phyloP scores from a whole-genome alignment of 768 basidiomycete species.

The Amanita inopinata region DNA sequence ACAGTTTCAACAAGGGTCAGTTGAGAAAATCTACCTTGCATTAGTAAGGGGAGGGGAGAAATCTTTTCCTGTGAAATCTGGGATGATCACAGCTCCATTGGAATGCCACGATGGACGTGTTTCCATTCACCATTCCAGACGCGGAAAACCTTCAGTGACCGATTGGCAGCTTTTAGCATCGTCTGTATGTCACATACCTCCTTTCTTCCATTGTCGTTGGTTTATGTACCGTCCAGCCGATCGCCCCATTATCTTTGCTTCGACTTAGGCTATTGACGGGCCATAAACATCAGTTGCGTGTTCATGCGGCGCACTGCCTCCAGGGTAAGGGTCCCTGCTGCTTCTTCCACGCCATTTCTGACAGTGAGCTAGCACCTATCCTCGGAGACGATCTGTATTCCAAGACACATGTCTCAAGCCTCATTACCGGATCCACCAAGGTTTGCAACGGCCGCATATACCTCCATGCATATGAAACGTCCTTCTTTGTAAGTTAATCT shows the following conservation, averaged over 20 bases:
- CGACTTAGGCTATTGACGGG: conserved; percentile 50
- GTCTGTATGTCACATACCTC: conserved; percentile 34
- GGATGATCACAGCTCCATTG: conserved; percentile 35
- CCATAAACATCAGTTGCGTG: conserved; percentile 62
- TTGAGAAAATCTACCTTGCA: conserved; percentile 56
- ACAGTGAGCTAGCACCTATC: conserved; percentile 42
- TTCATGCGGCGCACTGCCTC: conserved; percentile 46
- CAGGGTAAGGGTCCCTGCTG: conserved; percentile 25
- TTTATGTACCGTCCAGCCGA: conserved; percentile 18
- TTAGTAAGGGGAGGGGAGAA: conserved; percentile 44
- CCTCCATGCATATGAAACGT: conserved; percentile 50
- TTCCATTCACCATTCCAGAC: conserved; percentile 20
- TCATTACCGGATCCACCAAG: conserved; percentile 16
- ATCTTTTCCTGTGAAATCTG: conserved; percentile 29
- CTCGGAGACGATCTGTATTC: conserved; percentile 53
- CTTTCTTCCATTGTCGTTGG: not conserved
- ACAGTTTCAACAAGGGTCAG: conserved; percentile 39
- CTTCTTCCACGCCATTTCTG: not conserved
- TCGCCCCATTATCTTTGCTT: conserved; percentile 46
- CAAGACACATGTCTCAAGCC: conserved; percentile 19
- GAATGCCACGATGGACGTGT: conserved; percentile 38
- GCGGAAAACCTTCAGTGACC: conserved; percentile 29
- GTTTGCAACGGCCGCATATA: conserved; percentile 43
- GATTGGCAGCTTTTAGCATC: conserved; percentile 52
- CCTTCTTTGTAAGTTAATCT: conserved; percentile 37